Percentiles rank a stretch among this genome's conserved stretches.
Evolutionary conservation across 176 grass and related monocot species (phyloP).

Genomic region (Oryza australiensis): DNA sequence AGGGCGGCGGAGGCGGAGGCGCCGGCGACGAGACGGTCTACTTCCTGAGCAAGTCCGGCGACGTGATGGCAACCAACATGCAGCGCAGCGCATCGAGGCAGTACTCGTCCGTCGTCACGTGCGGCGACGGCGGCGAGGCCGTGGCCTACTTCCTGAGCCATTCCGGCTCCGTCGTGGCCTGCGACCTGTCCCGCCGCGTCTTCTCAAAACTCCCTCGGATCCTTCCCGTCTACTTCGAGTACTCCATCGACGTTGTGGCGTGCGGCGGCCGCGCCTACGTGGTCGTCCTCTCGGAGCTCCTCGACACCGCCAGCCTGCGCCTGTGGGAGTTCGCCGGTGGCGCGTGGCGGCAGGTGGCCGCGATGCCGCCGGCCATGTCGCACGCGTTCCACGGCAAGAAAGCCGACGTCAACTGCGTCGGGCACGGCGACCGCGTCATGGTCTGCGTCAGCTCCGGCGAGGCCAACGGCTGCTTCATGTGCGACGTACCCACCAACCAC

Average conservation of each 20-base stretch:
- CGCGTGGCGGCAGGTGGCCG: constrained; percentile 70
- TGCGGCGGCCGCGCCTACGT: constrained; percentile 50
- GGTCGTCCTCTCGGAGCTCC: constrained; percentile 82
- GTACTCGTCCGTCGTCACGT: constrained; percentile 60
- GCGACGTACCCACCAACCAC: constrained; percentile 47
- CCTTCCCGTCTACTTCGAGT: constrained; percentile 59
- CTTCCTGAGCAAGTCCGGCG: constrained; percentile 85
- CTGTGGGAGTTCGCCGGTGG: constrained; percentile 64
- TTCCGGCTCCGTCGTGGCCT: constrained; percentile 62
- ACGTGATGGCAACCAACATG: constrained; percentile 72
- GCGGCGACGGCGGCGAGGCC: constrained; percentile 26
- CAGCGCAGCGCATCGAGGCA: constrained; percentile 61
- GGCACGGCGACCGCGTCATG: constrained; percentile 57
- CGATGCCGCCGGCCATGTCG: constrained; percentile 83
- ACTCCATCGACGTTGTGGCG: constrained; percentile 86
- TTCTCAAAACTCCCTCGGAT: constrained; percentile 70
- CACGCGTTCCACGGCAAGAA: constrained; percentile 65
- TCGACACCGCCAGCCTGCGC: constrained; percentile 66
- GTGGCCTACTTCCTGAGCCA: constrained; percentile 72
- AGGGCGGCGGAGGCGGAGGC: not conserved
- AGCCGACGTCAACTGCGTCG: constrained; percentile 83
- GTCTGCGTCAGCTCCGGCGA: constrained; percentile 70
- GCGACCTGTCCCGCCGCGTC: constrained; percentile 48
- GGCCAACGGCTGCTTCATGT: constrained; percentile 52
- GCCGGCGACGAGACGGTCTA: constrained; percentile 58